Evolutionary conservation across 805 yeast genomes (phyloP), one percentile per base, ranked within the genome.

Genomic region (Metschnikowia bowlesiae): DNA sequence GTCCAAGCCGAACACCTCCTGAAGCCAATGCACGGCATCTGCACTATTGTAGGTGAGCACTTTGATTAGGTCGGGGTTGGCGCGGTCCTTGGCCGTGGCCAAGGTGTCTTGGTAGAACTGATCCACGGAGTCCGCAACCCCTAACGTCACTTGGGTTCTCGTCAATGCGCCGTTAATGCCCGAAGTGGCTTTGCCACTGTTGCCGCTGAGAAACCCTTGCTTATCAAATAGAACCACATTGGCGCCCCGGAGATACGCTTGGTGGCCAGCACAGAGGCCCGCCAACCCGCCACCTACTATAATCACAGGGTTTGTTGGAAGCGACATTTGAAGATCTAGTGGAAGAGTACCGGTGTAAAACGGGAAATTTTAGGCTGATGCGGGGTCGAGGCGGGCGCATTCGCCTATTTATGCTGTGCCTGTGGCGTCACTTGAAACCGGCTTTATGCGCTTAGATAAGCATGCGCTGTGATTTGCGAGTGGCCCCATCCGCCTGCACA

Each of bases 121-220:
- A 22, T 79, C 79, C 4, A 79, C 79, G 1, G 82, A 69, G 61
- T 88, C 96, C 32, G 70, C 62, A 37, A 84, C 75, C 7, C 71
- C 62, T 33, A 73, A 64, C 7, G 65, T 49, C 34, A 72, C 68
- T 62, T 87, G 96, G 4, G 85, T 80, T 14, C 76, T 61, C 0
- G 95, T 84, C 35, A 75, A 69, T 0, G 87, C 84, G n/a, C 94
- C 96, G 60, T 83, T 83, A 56, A 83, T 83, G 6, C 87, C 87
- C 1, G 83, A 78, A 0, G 87, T 81, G 2, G 87, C 87, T 60
- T 83, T 83, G 26, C 84, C 83, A 44, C 84, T 79, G 59, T 83
- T 83, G 1, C 87, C 87, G 42, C 85, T 83, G 39, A 80, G 72
- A 56, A 78, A 80, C 8, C 81, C 78, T 55, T 80, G 84, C 60